Evolutionary conservation across 2,329 filamentous ascomycete genomes (phyloP).

Genomic region (Colletotrichum paranaense): DNA sequence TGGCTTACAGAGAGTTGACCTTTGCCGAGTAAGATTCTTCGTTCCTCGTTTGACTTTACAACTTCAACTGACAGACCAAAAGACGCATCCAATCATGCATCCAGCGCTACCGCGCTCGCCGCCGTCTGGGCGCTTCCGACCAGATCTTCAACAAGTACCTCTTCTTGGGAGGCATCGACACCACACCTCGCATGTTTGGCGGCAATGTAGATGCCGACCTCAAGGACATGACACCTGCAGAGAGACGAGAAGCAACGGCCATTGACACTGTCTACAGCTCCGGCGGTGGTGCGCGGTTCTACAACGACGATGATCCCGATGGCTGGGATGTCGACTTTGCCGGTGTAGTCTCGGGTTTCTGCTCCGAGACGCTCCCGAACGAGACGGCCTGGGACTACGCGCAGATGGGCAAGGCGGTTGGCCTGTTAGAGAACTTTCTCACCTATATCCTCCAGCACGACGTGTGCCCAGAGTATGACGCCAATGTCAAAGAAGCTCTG

Average conservation of each 20-base stretch:
- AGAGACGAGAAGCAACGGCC: conserved; percentile 74
- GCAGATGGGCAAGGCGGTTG: conserved; percentile 69
- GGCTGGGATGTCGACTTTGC: conserved; percentile 85
- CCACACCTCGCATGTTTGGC: conserved; percentile 65
- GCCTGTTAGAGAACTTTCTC: conserved; percentile 85
- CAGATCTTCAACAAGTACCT: conserved; percentile 84
- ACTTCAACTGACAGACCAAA: conserved; percentile 15
- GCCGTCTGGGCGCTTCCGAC: conserved; percentile 73
- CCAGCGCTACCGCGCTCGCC: conserved; percentile 80
- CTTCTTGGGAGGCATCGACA: conserved; percentile 82
- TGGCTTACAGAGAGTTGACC: conserved; percentile 55
- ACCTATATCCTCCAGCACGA: conserved; percentile 87
- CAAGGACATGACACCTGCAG: conserved; percentile 66
- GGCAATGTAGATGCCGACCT: conserved; percentile 69
- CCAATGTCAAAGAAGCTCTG: conserved; percentile 75
- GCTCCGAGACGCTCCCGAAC: conserved; percentile 66
- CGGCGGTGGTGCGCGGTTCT: conserved; percentile 59
- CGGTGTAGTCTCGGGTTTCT: conserved; percentile 79
- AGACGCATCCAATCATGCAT: conserved; percentile 89
- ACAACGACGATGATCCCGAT: conserved; percentile 59
- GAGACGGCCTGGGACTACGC: conserved; percentile 66
- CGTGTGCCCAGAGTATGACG: conserved; percentile 84
- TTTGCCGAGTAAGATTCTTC: conserved; percentile 65
- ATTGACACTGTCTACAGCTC: conserved; percentile 67
- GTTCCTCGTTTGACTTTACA: neutral